Evolutionary conservation across 768 basidiomycete species (phyloP).

Genomic region (Leccinum boreale): DNA sequence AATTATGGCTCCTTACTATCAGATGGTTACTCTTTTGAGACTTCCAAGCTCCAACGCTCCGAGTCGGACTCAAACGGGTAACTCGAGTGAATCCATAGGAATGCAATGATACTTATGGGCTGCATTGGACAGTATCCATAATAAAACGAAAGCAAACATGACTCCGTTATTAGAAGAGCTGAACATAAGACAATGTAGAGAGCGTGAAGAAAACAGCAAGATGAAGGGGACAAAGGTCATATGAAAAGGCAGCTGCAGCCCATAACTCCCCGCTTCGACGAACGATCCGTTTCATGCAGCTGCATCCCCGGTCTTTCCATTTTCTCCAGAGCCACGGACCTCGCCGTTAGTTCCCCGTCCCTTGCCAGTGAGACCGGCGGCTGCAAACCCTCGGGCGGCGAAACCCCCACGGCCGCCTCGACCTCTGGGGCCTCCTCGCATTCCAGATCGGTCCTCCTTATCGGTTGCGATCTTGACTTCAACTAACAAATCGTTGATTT

Average conservation of each 20-base stretch:
- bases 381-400: conserved; percentile 63
- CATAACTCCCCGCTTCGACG: conserved; percentile 16
- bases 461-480: conserved; percentile 75
- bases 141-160: conserved; percentile 20
- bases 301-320: conserved; percentile 23
- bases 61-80: not conserved
- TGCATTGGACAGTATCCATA: conserved; percentile 15
- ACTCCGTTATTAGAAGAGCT: conserved; percentile 19
- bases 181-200: conserved; percentile 10
- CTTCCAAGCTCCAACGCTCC: not conserved
- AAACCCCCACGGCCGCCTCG: conserved; percentile 50
- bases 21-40: not conserved
- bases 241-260: conserved; percentile 17
- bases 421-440: conserved; percentile 53
- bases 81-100: conserved; percentile 11
- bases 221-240: conserved; percentile 9
- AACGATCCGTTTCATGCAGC: conserved; percentile 20
- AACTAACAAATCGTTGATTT: conserved; percentile 61
- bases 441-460: conserved; percentile 38
- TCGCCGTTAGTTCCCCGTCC: conserved; percentile 32
- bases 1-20: too few relatives aligned
- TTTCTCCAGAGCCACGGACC: conserved; percentile 27
- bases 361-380: conserved; percentile 57
- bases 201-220: conserved; percentile 9
- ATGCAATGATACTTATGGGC: conserved; percentile 7